These are phyloP conservation scores for Xylariomycetidae sp. DNA, from an alignment of 2,329 filamentous ascomycete genomes.

Conservation along the genomic window DNA sequence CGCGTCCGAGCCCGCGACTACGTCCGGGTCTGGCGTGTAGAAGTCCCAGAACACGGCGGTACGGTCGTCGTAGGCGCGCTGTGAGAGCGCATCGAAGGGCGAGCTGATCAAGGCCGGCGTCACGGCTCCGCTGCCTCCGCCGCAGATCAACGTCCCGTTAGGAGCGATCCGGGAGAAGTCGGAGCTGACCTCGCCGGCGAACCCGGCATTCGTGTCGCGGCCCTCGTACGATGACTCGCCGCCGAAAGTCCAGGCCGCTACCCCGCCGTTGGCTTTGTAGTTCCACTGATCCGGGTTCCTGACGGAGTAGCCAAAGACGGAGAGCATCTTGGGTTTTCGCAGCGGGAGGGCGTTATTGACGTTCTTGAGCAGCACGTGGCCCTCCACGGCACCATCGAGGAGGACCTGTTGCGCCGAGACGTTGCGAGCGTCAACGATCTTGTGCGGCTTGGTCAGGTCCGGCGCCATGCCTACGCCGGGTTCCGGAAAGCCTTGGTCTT, in stretches of 20 bases:
- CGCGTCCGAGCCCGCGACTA: constrained; percentile 51
- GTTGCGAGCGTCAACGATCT: constrained; percentile 51
- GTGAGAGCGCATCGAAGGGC: constrained; percentile 51
- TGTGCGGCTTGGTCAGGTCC: constrained; percentile 45
- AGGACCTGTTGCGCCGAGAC: constrained; percentile 35
- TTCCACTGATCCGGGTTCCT: constrained; percentile 38
- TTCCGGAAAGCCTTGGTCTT: constrained; percentile 41
- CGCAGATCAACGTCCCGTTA: constrained; percentile 42
- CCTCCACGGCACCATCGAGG: constrained; percentile 55
- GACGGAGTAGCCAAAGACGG: constrained; percentile 60
- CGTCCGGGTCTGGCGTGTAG: constrained; percentile 38
- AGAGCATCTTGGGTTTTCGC: constrained; percentile 43
- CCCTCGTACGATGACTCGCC: constrained; percentile 32
- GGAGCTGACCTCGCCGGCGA: constrained; percentile 24
- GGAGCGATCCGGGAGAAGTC: constrained; percentile 37
- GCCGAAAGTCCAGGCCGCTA: constrained; percentile 35
- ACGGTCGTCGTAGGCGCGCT: constrained; percentile 48
- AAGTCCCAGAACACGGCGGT: constrained; percentile 60
- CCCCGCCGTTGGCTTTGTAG: constrained; percentile 33
- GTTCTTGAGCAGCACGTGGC: constrained; percentile 63
- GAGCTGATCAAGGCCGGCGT: constrained; percentile 44
- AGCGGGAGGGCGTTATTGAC: constrained; percentile 50
- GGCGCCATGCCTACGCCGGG: constrained; percentile 49
- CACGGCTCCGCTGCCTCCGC: constrained; percentile 45
- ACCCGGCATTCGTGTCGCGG: constrained; percentile 22